These are phyloP conservation scores for Cutaneotrichosporon mucoides DNA, from an alignment of 1,284 basidiomycete species.

Conservation along the genomic window DNA sequence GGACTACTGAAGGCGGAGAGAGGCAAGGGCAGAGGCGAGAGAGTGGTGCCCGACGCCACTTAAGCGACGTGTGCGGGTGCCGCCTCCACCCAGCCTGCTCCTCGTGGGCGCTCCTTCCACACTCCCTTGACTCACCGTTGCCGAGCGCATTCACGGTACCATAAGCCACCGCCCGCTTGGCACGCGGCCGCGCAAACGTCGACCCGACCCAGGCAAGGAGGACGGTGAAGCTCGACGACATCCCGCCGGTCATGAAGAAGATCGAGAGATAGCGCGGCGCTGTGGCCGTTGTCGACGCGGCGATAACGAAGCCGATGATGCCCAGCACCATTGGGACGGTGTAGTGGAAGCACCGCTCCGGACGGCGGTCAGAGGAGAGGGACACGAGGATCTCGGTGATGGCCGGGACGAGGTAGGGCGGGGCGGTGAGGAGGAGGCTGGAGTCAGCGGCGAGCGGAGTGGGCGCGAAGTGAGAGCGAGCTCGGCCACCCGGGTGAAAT, in stretches of 20 bases:
- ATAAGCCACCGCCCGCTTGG: constrained; percentile 37
- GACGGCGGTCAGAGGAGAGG: constrained; percentile 24
- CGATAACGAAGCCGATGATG: constrained; percentile 39
- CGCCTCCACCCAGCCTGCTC: no score
- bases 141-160: constrained; percentile 37
- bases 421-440: constrained; percentile 39
- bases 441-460: neutral
- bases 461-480: no score
- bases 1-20: no score
- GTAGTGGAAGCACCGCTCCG: constrained; percentile 45
- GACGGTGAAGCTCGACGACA: constrained; percentile 33
- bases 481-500: no score
- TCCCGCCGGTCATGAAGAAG: constrained; percentile 33
- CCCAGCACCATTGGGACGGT: constrained; percentile 42
- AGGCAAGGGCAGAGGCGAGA: no score
- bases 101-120: no score
- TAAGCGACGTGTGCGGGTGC: no score
- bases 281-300: constrained; percentile 26
- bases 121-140: constrained; percentile 15
- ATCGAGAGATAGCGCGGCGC: constrained; percentile 32
- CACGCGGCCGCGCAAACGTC: constrained; percentile 36
- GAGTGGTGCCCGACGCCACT: no score
- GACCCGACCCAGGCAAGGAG: constrained; percentile 39
- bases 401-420: constrained; percentile 34
- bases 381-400: constrained; percentile 34